Evolutionary conservation across 2,329 filamentous ascomycete genomes (phyloP), one percentile per base, ranked within the genome.

Genomic region (Calcarisporium arbuscula): DNA sequence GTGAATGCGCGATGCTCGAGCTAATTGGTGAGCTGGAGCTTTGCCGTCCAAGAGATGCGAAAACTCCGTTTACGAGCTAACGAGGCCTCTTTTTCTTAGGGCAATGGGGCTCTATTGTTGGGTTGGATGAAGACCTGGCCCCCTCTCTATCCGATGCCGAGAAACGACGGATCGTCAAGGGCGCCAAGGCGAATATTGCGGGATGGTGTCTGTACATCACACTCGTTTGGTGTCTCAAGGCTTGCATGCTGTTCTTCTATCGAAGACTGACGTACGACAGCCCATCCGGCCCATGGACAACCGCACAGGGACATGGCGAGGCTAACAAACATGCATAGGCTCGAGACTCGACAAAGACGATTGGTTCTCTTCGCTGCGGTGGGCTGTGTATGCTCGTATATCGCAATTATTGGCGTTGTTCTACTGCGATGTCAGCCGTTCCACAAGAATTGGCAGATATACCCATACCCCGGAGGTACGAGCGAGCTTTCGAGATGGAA

Each of bases 171-270:
- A 48, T 49, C 5, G 41, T 46, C 11, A 34, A 39, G 15, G 47
- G 48, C 11, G 34, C 43, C 20, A 48, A 50, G 18, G 42, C 28
- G 10, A 39, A 40, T 34, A 40, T 51, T 32, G 48, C 54, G 2
- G 57, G 57, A 5, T 63, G 60, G 60, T 46, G 47, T 14, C 48
- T 53, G 26, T 64, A 64, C 39, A 47, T 57, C 6, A 53, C 54
- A 2, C 44, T 63, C 16, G 60, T 64, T 8, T 64, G 60, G 60
- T 48, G 52, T 41, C 40, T 64, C 17, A 64, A 63, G 40, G 52
- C 50, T 3, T 60, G 57, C 44, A 58, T 61, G 46, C 38, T 62
- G 27, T 62, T 56, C 41, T 59, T 62, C 40, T 62, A 57, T 46
- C 47, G 52, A 14, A 52, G 60, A 21, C 44, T 64, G 16, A 63